Conservation (phyloP, 1,139 yeast species). For the Sugiyamaella xylanicola region DNA sequence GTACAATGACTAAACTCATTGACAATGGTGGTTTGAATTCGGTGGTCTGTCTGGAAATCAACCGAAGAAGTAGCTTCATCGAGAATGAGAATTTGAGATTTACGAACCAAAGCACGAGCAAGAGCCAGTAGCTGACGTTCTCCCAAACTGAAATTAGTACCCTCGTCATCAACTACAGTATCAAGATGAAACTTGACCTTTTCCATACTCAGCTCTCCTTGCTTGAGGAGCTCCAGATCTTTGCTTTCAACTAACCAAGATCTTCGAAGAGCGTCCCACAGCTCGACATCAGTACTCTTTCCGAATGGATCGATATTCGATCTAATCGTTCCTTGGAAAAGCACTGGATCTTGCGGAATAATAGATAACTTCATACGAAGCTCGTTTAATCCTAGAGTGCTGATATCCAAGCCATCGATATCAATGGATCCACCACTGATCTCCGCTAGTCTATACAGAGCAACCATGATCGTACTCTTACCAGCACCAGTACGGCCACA, state of each 20-base stretch:
- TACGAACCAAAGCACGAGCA: conserved; percentile 75
- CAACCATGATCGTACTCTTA: conserved; percentile 67
- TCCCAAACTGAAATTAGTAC: conserved; percentile 73
- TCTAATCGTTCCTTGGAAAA: conserved; percentile 67
- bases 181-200: conserved; percentile 65
- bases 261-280: conserved; percentile 63
- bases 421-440: conserved; percentile 53
- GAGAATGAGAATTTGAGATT: conserved; percentile 65
- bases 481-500: conserved; percentile 86
- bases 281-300: conserved; percentile 51
- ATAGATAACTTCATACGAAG: conserved; percentile 64
- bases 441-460: conserved; percentile 64
- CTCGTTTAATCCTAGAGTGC: conserved; percentile 57
- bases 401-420: conserved; percentile 64
- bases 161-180: conserved; percentile 72
- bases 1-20: conserved; percentile 68
- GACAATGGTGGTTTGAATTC: conserved; percentile 66
- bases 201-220: conserved; percentile 49
- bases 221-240: conserved; percentile 30
- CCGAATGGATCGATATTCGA: conserved; percentile 70
- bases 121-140: conserved; percentile 76
- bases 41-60: conserved; percentile 75
- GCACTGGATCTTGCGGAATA: conserved; percentile 79
- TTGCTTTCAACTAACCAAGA: conserved; percentile 56
- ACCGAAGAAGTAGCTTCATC: conserved; percentile 89